These are phyloP conservation scores for Cyclaneusma minus DNA, from an alignment of 2,329 filamentous ascomycete genomes.

Conservation along the genomic window DNA sequence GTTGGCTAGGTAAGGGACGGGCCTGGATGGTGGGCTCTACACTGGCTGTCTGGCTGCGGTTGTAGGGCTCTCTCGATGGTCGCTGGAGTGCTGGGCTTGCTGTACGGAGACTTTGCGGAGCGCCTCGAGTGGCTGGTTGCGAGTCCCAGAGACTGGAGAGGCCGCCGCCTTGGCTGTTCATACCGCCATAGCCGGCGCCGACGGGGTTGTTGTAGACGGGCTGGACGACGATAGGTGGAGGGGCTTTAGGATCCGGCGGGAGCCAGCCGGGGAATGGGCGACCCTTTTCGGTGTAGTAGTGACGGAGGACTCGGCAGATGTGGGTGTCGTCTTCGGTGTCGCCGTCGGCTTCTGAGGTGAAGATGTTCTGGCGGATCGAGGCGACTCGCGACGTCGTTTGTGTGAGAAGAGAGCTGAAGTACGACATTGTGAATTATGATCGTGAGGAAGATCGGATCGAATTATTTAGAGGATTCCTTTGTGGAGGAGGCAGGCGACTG, in stretches of 20 bases:
- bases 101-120: constrained; percentile 21
- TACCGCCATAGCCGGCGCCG: constrained; percentile 36
- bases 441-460: too few relatives aligned
- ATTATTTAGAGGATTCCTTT: too few relatives aligned
- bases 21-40: constrained; percentile 20
- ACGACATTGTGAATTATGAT: constrained; percentile 52
- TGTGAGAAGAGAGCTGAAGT: constrained; percentile 61
- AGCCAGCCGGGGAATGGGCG: constrained; percentile 74
- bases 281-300: constrained; percentile 84
- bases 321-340: constrained; percentile 83
- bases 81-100: constrained; percentile 3
- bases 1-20: constrained; percentile 55
- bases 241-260: constrained; percentile 72
- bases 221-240: constrained; percentile 30
- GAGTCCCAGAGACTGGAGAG: constrained; percentile 45
- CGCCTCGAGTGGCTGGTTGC: constrained; percentile 11
- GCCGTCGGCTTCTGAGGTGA: constrained; percentile 50
- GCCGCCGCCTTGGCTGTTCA: constrained; percentile 19
- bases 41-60: constrained; percentile 1
- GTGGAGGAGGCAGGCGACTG: too few relatives aligned
- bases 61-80: not conserved
- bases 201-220: constrained; percentile 37
- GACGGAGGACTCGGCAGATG: constrained; percentile 81
- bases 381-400: constrained; percentile 50
- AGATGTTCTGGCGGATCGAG: constrained; percentile 47